phyloP scores from a whole-genome alignment of 306 rosid species.

The Acmispon strigosus region DNA sequence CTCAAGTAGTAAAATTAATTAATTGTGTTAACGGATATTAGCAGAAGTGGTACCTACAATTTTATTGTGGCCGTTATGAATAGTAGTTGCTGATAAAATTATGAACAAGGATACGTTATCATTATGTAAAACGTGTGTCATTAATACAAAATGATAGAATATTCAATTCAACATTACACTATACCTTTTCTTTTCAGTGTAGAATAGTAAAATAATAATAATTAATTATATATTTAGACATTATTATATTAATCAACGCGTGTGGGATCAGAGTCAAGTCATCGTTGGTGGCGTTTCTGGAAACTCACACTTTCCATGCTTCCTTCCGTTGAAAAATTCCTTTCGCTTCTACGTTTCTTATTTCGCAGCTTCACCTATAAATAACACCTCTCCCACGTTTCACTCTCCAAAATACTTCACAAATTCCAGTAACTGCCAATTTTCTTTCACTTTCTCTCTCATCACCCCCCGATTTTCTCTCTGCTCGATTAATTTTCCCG shows the following conservation, averaged over 20 bases:
- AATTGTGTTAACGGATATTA: too few species aligned
- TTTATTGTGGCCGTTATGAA: too few species aligned
- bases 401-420: not conserved
- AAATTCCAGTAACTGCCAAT: not conserved
- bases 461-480: not conserved
- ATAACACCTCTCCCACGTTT: not conserved
- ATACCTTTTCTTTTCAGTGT: too few species aligned
- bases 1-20: too few species aligned
- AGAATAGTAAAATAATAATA: too few species aligned
- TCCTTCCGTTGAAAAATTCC: conserved; percentile 30
- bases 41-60: too few species aligned
- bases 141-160: too few species aligned
- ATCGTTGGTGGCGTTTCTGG: conserved; percentile 5
- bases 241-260: not conserved
- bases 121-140: too few species aligned
- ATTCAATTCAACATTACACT: too few species aligned
- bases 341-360: not conserved
- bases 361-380: conserved; percentile 2
- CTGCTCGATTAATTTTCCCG: not conserved
- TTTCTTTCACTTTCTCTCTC: not conserved
- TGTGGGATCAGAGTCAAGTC: conserved; percentile 20
- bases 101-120: too few species aligned
- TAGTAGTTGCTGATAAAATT: too few species aligned
- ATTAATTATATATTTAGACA: not conserved
- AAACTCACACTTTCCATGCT: not conserved